Evolutionary conservation across 495 filamentous ascomycete genomes (phyloP).

Genomic region (Trichoderma asperelloides): DNA sequence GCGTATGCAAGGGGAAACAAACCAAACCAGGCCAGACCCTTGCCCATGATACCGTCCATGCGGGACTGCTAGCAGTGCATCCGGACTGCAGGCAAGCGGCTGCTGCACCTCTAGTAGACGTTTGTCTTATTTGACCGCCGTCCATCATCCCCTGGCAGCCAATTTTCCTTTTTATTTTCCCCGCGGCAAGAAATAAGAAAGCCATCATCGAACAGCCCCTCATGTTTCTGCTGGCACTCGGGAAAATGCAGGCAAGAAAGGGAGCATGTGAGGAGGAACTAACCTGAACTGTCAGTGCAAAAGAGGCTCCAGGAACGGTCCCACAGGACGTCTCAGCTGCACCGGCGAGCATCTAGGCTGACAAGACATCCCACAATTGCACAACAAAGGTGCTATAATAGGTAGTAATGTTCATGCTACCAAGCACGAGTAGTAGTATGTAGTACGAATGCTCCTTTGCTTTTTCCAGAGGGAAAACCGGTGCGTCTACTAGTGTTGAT

Average conservation of each 20-base stretch:
- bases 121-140: too few species aligned
- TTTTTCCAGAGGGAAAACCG: too few species aligned
- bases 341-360: background rate
- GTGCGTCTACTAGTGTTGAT: too few species aligned
- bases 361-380: background rate
- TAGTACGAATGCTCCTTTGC: too few species aligned
- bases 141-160: too few species aligned
- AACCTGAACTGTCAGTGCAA: background rate
- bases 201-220: background rate
- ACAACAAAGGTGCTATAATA: background rate
- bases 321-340: conserved; percentile 1
- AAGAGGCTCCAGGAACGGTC: background rate
- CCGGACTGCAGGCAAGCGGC: background rate
- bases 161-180: too few species aligned
- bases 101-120: background rate
- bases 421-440: too few species aligned
- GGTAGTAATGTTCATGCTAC: background rate
- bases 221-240: background rate
- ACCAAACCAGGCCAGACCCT: too few species aligned
- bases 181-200: background rate
- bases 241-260: background rate
- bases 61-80: too few species aligned
- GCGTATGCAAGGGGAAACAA: too few species aligned
- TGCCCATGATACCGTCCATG: too few species aligned
- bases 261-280: background rate